Percentiles rank a stretch among this genome's conserved stretches.
Evolutionary conservation across 176 grass and related monocot species (phyloP).

Genomic region (Themeda triandra): DNA sequence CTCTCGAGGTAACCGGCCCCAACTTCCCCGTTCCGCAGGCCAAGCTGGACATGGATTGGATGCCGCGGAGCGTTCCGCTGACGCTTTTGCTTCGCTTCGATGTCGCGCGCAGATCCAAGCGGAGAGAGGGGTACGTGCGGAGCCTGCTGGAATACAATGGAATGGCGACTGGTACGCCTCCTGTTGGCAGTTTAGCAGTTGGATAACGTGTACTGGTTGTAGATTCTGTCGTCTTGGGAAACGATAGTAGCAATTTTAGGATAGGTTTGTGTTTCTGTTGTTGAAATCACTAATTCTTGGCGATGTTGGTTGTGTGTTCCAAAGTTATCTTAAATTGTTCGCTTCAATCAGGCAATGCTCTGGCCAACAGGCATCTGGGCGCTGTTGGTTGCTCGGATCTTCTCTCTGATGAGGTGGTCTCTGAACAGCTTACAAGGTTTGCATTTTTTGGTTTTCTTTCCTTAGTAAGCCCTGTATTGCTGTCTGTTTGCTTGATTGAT

Average conservation of each 20-base stretch:
- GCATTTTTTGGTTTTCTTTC: not conserved
- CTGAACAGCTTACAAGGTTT: conserved; percentile 94
- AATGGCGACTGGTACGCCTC: not conserved
- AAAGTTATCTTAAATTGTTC: not conserved
- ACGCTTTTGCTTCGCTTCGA: not conserved
- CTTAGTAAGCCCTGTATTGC: not conserved
- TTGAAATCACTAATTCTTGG: not conserved
- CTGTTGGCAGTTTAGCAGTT: not conserved
- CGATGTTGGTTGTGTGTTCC: not conserved
- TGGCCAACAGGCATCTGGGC: not conserved
- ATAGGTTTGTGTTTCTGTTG: not conserved
- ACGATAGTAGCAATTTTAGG: not conserved
- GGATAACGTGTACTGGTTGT: not conserved
- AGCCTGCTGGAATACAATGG: conserved; percentile 36
- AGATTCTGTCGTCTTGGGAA: not conserved
- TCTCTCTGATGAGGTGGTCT: conserved; percentile 83
- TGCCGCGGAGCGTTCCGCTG: not conserved
- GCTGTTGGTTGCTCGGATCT: conserved; percentile 43
- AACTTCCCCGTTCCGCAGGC: not conserved
- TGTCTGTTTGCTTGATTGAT: not conserved
- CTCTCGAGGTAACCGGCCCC: conserved; percentile 43
- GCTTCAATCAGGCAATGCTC: conserved; percentile 27
- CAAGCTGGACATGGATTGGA: not conserved
- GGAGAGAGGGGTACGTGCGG: conserved; percentile 29
- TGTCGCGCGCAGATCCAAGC: conserved; percentile 32